A percentile compares a stretch with the other conserved stretches of the same genome.
These are phyloP conservation scores for Bipolaris cookei DNA, from an alignment of 2,329 filamentous ascomycete genomes.

Conservation along the genomic window DNA sequence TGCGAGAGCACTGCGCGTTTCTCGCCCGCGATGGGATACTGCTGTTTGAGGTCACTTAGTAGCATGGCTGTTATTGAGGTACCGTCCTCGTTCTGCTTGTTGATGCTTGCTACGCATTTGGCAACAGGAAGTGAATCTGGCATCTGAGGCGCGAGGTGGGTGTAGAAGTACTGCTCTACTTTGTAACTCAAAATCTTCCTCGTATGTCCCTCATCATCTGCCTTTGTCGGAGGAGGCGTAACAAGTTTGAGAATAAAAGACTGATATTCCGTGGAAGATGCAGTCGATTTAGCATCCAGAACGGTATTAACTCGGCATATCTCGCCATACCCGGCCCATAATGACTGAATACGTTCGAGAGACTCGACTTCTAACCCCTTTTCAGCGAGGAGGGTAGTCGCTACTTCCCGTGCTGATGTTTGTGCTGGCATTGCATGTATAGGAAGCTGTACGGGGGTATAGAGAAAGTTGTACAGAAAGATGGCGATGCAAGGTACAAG, in stretches of 20 bases:
- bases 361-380: conserved; percentile 35
- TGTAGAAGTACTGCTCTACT: conserved; percentile 71
- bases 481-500: conserved; percentile 2
- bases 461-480: conserved; percentile 1
- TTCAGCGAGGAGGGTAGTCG: conserved; percentile 34
- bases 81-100: conserved; percentile 47
- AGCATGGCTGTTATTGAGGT: conserved; percentile 60
- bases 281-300: conserved; percentile 12
- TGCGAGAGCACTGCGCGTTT: conserved; percentile 57
- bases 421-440: conserved; percentile 49
- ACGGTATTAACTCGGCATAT: conserved; percentile 62
- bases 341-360: conserved; percentile 47
- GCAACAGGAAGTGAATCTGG: conserved; percentile 56
- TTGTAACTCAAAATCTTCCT: conserved; percentile 72
- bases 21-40: conserved; percentile 64
- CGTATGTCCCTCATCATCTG: conserved; percentile 64
- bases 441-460: not conserved
- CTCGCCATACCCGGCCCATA: conserved; percentile 59
- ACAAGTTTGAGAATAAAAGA: conserved; percentile 67
- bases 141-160: conserved; percentile 60
- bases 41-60: conserved; percentile 61
- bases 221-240: conserved; percentile 55
- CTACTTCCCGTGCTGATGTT: conserved; percentile 27
- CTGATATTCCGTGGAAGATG: conserved; percentile 26
- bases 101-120: conserved; percentile 56